Percentiles rank a stretch among this genome's conserved stretches.
phyloP scores from a whole-genome alignment of 768 basidiomycete genomes.

The Mrakia frigida region DNA sequence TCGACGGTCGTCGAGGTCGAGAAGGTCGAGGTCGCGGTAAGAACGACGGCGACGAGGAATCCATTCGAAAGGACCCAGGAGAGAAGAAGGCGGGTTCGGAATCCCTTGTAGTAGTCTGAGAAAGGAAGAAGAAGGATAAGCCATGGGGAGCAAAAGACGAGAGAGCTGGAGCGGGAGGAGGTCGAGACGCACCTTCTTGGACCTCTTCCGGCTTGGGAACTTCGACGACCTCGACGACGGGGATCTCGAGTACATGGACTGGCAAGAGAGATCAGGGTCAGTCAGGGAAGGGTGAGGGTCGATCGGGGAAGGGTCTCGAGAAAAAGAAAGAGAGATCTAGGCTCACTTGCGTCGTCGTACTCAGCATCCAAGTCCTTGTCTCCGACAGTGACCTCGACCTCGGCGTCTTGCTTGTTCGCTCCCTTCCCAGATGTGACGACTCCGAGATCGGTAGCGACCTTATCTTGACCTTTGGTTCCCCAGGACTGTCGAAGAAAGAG shows the following conservation, averaged over 20 bases:
- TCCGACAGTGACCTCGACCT: constrained; percentile 63
- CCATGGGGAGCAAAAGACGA: neutral
- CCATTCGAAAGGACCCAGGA: constrained; percentile 81
- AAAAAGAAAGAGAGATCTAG: neutral
- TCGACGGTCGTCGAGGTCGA: neutral
- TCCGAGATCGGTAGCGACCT: constrained; percentile 75
- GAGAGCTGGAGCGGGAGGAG: neutral
- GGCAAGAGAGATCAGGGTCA: neutral
- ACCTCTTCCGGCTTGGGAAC: constrained; percentile 13
- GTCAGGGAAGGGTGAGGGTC: neutral
- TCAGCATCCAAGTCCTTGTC: constrained; percentile 59
- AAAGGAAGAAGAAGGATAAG: neutral
- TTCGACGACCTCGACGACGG: constrained; percentile 62
- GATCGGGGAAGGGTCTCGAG: neutral
- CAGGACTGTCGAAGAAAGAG: too few relatives aligned
- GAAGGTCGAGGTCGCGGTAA: constrained; percentile 31
- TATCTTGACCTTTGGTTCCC: constrained; percentile 95
- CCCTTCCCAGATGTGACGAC: constrained; percentile 58
- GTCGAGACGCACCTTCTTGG: constrained; percentile 23
- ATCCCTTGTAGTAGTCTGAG: constrained; percentile 72
- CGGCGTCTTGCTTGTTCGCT: constrained; percentile 55
- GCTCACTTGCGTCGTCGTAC: constrained; percentile 70
- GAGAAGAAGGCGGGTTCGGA: constrained; percentile 85
- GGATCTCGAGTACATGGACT: constrained; percentile 66
- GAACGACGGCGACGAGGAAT: constrained; percentile 36